Evolutionary conservation across 495 filamentous ascomycete species (phyloP).

Genomic region (Hypoxylon perforatum): DNA sequence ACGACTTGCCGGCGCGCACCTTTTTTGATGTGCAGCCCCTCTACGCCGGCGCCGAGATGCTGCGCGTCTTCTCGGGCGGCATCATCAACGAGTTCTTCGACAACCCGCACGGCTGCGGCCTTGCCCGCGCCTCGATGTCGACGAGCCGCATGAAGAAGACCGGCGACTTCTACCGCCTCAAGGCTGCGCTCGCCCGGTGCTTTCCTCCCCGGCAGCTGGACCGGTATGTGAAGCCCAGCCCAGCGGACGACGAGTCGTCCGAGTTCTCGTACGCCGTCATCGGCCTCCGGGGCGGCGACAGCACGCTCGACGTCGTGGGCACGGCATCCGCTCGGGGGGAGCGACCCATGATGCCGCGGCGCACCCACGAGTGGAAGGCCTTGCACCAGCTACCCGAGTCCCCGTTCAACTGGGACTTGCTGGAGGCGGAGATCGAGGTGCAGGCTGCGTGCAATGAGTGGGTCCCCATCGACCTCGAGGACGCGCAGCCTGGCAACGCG

Average conservation of each 20-base stretch:
- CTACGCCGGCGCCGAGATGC: slow-evolving; percentile 69
- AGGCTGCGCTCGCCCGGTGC: no score
- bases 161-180: slow-evolving; percentile 69
- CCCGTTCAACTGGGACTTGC: slow-evolving; percentile 12
- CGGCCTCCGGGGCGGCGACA: not conserved
- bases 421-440: slow-evolving; percentile 1
- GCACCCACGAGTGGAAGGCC: not conserved
- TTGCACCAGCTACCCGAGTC: not conserved
- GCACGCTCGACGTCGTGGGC: no score
- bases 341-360: slow-evolving; percentile 4
- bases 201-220: no score
- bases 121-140: slow-evolving; percentile 61
- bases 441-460: slow-evolving; percentile 23
- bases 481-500: slow-evolving; percentile 20
- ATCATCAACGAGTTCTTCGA: slow-evolving; percentile 83
- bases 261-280: not conserved
- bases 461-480: no score
- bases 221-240: no score
- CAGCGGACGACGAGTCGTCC: no score
- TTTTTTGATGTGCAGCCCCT: slow-evolving; percentile 73
- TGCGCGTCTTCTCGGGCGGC: slow-evolving; percentile 75
- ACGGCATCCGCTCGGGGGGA: not conserved
- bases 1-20: slow-evolving; percentile 58
- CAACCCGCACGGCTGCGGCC: slow-evolving; percentile 49
- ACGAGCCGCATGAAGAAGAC: slow-evolving; percentile 63